Conservation (phyloP, 2,329 filamentous ascomycete genomes). For the Domatiomyces catenatus region DNA sequence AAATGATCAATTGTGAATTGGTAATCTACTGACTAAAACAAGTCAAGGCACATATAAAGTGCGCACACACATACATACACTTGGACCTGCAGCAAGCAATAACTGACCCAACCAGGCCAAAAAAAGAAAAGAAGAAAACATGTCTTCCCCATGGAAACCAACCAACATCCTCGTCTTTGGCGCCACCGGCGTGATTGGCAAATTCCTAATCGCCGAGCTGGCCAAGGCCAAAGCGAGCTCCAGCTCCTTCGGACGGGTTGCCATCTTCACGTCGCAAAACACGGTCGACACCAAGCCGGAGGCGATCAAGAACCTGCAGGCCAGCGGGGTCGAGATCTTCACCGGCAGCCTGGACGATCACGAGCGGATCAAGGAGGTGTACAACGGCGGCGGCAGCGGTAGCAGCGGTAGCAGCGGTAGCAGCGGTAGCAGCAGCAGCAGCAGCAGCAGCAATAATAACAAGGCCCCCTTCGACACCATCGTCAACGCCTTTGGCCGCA, state of each 20-base stretch:
- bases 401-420: neutral
- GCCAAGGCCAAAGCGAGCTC: constrained; percentile 27
- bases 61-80: neutral
- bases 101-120: no score
- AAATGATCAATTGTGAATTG: neutral
- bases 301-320: constrained; percentile 32
- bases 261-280: constrained; percentile 41
- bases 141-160: neutral
- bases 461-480: constrained; percentile 40
- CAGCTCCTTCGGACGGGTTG: constrained; percentile 35
- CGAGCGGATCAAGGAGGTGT: constrained; percentile 39
- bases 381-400: constrained; percentile 25
- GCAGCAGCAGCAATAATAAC: neutral
- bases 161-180: constrained; percentile 37
- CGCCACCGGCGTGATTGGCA: constrained; percentile 37
- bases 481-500: constrained; percentile 47
- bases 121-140: neutral
- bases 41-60: neutral
- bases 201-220: constrained; percentile 35
- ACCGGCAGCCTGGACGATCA: constrained; percentile 39
- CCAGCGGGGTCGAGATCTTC: constrained; percentile 37
- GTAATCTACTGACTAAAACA: neutral
- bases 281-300: constrained; percentile 36
- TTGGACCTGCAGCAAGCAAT: neutral
- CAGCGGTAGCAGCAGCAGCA: constrained; percentile 10